A percentile compares a stretch with the other conserved stretches of the same genome.
phyloP scores from a whole-genome alignment of 495 filamentous ascomycete genomes.

The Margaritispora aquatica region DNA sequence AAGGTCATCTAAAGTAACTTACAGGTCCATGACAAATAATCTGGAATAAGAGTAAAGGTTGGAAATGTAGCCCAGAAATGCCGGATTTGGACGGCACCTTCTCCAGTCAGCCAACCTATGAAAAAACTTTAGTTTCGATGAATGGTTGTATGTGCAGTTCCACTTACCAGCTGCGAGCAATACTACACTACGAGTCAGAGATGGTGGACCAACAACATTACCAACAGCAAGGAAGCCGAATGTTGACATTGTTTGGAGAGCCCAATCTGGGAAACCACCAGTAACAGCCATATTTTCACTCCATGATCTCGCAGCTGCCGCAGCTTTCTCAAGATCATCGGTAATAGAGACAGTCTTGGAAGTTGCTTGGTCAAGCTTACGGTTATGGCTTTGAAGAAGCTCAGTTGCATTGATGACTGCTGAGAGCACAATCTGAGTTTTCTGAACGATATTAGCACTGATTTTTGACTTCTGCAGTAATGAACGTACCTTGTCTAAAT shows the following conservation, averaged over 20 bases:
- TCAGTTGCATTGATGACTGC: conserved; percentile 13
- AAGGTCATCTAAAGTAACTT: too few species aligned
- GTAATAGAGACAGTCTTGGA: conserved; percentile 8
- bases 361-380: conserved; percentile 16
- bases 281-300: not conserved
- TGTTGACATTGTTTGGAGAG: not conserved
- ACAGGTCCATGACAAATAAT: not conserved
- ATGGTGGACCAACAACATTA: conserved; percentile 15
- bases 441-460: not conserved
- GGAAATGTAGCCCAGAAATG: not conserved
- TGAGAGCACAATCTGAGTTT: not conserved
- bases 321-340: conserved; percentile 12
- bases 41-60: not conserved
- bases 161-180: conserved; percentile 16
- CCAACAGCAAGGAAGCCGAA: conserved; percentile 9
- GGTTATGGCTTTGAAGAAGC: conserved; percentile 11
- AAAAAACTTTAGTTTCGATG: not conserved
- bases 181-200: conserved; percentile 9
- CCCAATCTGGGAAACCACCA: conserved; percentile 8
- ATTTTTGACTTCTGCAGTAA: not conserved
- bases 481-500: not conserved
- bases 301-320: not conserved
- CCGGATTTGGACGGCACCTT: not conserved
- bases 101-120: not conserved
- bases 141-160: not conserved